Percentiles rank a stretch among this genome's conserved stretches.
Conservation (phyloP, 495 filamentous ascomycete species). For the Clohesyomyces aquaticus region DNA sequence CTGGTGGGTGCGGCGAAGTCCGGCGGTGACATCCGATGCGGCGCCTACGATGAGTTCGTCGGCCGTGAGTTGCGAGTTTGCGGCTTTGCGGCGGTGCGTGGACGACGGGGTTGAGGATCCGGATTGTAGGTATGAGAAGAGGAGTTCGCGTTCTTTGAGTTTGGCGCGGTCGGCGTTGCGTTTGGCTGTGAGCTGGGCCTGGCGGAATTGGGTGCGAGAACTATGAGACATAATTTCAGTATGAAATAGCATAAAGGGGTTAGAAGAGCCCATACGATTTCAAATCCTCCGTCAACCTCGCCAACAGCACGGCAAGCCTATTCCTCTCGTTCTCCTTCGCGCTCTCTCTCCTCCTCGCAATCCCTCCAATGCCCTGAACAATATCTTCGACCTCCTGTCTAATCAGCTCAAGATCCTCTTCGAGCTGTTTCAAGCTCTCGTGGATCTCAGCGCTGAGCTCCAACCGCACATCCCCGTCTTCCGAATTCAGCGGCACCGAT, state of each 20-base stretch:
- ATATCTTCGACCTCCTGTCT: conserved; percentile 73
- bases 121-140: conserved; percentile 64
- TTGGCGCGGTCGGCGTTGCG: conserved; percentile 72
- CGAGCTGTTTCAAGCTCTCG: conserved; percentile 76
- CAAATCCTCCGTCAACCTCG: conserved; percentile 67
- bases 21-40: conserved; percentile 79
- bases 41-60: conserved; percentile 72
- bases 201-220: conserved; percentile 74
- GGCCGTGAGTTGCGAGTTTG: conserved; percentile 54
- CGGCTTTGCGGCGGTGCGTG: conserved; percentile 20
- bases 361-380: conserved; percentile 49
- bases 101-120: conserved; percentile 43
- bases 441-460: conserved; percentile 85
- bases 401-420: conserved; percentile 83
- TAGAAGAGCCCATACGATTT: conserved; percentile 57
- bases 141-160: conserved; percentile 73
- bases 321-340: conserved; percentile 61
- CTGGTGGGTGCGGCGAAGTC: conserved; percentile 80
- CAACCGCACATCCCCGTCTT: conserved; percentile 66
- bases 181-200: conserved; percentile 81
- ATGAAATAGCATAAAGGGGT: conserved; percentile 12
- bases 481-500: conserved; percentile 55
- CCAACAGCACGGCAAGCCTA: conserved; percentile 64
- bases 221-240: conserved; percentile 53
- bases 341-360: conserved; percentile 48